Evolutionary conservation across 495 filamentous ascomycete species (phyloP).

Genomic region (Annulohypoxylon bovei): DNA sequence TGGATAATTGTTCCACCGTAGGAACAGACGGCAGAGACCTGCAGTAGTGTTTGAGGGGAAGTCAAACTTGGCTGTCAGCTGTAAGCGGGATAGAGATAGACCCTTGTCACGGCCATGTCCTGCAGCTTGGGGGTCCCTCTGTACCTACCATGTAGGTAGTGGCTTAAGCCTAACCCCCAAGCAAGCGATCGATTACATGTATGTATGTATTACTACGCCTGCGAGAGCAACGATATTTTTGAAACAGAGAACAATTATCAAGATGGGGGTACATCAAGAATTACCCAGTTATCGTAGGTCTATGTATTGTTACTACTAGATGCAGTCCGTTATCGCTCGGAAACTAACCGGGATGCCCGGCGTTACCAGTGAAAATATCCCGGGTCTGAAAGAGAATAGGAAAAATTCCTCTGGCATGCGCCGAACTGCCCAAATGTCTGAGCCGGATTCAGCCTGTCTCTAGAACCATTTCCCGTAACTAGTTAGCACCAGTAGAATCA

Average conservation of each 20-base stretch:
- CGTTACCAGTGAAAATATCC: conserved; percentile 25
- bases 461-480: conserved; percentile 10
- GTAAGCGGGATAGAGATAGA: not conserved
- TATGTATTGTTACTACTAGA: conserved; percentile 4
- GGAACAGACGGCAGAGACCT: conserved; percentile 10
- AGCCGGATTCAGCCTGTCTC: conserved; percentile 27
- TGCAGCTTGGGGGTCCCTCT: not conserved
- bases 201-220: conserved; percentile 13
- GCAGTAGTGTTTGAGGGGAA: conserved; percentile 12
- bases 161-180: conserved; percentile 12
- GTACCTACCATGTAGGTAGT: not conserved
- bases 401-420: not conserved
- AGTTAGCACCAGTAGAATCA: conserved; percentile 5
- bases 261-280: conserved; percentile 4
- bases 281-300: not conserved
- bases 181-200: not conserved
- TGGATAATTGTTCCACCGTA: conserved; percentile 28
- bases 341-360: conserved; percentile 30
- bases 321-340: conserved; percentile 30
- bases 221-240: not conserved
- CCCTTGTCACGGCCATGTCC: conserved; percentile 9
- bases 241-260: not conserved
- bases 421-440: conserved; percentile 16
- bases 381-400: conserved; percentile 7
- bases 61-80: conserved; percentile 14